These are phyloP conservation scores for Leccinellum rugosiceps DNA, from an alignment of 768 basidiomycete genomes.

Conservation along the genomic window DNA sequence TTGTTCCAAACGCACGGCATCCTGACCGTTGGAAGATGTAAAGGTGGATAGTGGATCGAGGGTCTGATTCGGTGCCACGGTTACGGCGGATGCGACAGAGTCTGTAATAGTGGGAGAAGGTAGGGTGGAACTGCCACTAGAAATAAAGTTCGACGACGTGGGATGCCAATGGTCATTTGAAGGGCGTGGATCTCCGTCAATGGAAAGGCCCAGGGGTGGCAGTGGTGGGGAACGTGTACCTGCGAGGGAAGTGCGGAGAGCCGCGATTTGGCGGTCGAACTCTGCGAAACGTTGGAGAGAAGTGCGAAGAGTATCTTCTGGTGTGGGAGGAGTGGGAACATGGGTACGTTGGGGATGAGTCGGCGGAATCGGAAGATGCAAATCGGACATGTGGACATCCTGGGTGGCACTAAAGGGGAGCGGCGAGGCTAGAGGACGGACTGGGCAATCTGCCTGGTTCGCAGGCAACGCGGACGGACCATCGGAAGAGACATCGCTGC, in stretches of 20 bases:
- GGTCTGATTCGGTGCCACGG: conserved; percentile 9
- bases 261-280: conserved; percentile 53
- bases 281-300: conserved; percentile 52
- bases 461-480: conserved; percentile 9
- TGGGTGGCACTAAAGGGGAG: conserved; percentile 43
- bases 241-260: conserved; percentile 40
- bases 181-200: conserved; percentile 14
- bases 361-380: conserved; percentile 23
- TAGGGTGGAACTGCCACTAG: conserved; percentile 5
- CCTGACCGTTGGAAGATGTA: conserved; percentile 22
- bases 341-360: conserved; percentile 13
- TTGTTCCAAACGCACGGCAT: conserved; percentile 8
- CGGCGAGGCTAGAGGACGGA: conserved; percentile 18
- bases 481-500: conserved; percentile 28
- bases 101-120: conserved; percentile 1
- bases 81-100: conserved; percentile 8
- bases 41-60: conserved; percentile 18
- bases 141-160: conserved; percentile 19
- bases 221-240: conserved; percentile 25
- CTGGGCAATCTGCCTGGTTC: conserved; percentile 16
- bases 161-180: conserved; percentile 18
- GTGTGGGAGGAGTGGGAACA: conserved; percentile 11
- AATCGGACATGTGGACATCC: conserved; percentile 51
- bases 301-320: conserved; percentile 39
- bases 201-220: conserved; percentile 24